Conservation (phyloP, 2,329 filamentous ascomycete genomes). For the Diaporthe humulicola region DNA sequence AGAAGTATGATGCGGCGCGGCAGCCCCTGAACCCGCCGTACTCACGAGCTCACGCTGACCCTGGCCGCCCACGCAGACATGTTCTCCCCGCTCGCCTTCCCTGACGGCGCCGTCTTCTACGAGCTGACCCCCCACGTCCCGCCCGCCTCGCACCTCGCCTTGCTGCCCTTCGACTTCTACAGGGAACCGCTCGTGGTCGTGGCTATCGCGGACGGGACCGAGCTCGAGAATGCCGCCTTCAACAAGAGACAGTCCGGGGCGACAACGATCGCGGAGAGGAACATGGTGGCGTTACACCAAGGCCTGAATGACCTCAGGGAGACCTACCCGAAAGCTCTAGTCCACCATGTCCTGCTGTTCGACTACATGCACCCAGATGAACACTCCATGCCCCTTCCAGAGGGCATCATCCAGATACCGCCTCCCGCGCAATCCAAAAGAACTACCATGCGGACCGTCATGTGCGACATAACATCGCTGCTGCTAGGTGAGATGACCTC, state of each 20-base stretch:
- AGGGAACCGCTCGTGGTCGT: conserved; percentile 87
- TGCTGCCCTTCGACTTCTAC: conserved; percentile 92
- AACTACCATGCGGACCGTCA: conserved; percentile 84
- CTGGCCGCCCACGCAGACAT: conserved; percentile 71
- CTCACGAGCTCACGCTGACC: conserved; percentile 30
- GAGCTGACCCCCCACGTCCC: conserved; percentile 86
- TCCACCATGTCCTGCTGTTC: conserved; percentile 85
- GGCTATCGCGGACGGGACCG: conserved; percentile 84
- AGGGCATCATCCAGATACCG: conserved; percentile 80
- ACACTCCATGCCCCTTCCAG: conserved; percentile 67
- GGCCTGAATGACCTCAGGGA: conserved; percentile 80
- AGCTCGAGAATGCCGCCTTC: conserved; percentile 69
- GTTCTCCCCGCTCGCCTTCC: conserved; percentile 93
- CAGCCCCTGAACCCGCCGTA: conserved; percentile 34
- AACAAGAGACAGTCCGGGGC: conserved; percentile 69
- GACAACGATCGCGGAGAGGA: conserved; percentile 66
- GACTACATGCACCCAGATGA: conserved; percentile 71
- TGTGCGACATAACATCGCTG: conserved; percentile 83
- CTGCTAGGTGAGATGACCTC: conserved; percentile 82
- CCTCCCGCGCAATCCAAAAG: conserved; percentile 75
- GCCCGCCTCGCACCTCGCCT: conserved; percentile 81
- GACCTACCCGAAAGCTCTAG: conserved; percentile 79
- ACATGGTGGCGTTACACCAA: conserved; percentile 71
- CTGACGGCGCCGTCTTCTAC: conserved; percentile 87
- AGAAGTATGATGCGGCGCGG: conserved; percentile 74